A percentile compares a stretch with the other conserved stretches of the same genome.
phyloP scores from a whole-genome alignment of 129 eudicot species.

The Kitagawia praeruptora region DNA sequence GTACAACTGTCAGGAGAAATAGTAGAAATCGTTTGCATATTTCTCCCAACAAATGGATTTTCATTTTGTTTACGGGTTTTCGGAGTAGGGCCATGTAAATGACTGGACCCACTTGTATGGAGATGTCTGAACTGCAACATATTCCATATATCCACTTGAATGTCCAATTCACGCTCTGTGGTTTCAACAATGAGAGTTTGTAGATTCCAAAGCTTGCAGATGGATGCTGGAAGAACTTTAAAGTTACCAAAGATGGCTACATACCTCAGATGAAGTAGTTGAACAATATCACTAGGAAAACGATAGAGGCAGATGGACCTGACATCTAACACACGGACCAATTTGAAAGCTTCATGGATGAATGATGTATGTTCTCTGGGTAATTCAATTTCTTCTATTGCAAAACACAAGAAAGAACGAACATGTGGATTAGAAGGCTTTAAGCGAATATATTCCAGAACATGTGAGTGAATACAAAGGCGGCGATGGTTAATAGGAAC shows the following conservation, averaged over 20 bases:
- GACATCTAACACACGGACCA: conserved; percentile 46
- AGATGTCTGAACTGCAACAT: conserved; percentile 58
- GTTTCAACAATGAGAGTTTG: conserved; percentile 50
- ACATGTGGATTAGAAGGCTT: conserved; percentile 45
- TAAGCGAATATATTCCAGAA: conserved; percentile 30
- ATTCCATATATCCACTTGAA: conserved; percentile 50
- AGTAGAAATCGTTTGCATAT: conserved; percentile 41
- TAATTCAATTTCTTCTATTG: conserved; percentile 24
- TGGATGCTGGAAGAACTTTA: conserved; percentile 32
- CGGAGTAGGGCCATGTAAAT: conserved; percentile 35
- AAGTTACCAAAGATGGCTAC: conserved; percentile 39
- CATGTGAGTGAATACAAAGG: conserved; percentile 45
- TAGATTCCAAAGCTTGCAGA: conserved; percentile 47
- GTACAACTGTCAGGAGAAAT: conserved; percentile 46
- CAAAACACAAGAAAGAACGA: conserved; percentile 52
- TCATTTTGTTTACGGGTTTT: conserved; percentile 29
- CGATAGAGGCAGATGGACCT: conserved; percentile 30
- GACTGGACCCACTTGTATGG: conserved; percentile 37
- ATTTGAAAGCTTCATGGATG: conserved; percentile 37
- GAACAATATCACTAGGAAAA: conserved; percentile 37
- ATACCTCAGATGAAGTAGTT: conserved; percentile 43
- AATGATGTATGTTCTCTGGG: conserved; percentile 24
- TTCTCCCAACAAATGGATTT: conserved; percentile 36
- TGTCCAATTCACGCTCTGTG: conserved; percentile 24
- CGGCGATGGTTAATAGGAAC: conserved; percentile 25